Base-by-base conservation (phyloP, 1,284 basidiomycete genomes). In the Pseudomicrostroma phylloplanum region DNA sequence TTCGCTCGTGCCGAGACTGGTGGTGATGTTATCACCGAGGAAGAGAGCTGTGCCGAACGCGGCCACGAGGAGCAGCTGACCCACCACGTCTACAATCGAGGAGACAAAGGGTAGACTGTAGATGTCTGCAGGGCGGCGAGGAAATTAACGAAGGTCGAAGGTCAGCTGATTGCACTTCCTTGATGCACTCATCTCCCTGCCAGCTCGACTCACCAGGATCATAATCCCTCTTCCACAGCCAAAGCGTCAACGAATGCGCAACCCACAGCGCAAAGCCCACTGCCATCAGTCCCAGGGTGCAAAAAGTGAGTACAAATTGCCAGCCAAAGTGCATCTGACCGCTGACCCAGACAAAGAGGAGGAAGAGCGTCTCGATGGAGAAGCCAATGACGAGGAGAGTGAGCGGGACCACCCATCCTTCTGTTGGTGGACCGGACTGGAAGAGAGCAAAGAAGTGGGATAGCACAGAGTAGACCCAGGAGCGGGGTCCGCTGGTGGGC, bases 81-180 rank as follows among this genome's bases (percentile, higher is more conserved):
- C 92, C n/a, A 91, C 80, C 55, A 96, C 86, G 79, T 98, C 94
- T 81, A 96, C 88, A 42, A 91, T 78, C 0, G 91, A 89, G 1
- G 90, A 91, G 68, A 96, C 90, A 43, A 94, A 86, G 1, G 94
- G 94, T 19, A 97, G 82, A 1, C 91, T 91, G 79, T 96, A 96
- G 80, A 89, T 89, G 55, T 79, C 78, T 56, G 59, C 39, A n/a
- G n/a, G n/a, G n/a, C n/a, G n/a, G n/a, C n/a, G n/a, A n/a, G n/a
- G n/a, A n/a, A n/a, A n/a, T n/a, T n/a, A n/a, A n/a, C n/a, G n/a
- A n/a, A n/a, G n/a, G n/a, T n/a, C n/a, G n/a, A n/a, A n/a, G n/a
- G n/a, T n/a, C n/a, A n/a, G n/a, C n/a, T n/a, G n/a, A n/a, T n/a
- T n/a, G n/a, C 56, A 2, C 26, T 25, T 51, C 30, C 25, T 48